Evolutionary conservation across 495 filamentous ascomycete genomes (phyloP).

Genomic region (Entonaema liquescens): DNA sequence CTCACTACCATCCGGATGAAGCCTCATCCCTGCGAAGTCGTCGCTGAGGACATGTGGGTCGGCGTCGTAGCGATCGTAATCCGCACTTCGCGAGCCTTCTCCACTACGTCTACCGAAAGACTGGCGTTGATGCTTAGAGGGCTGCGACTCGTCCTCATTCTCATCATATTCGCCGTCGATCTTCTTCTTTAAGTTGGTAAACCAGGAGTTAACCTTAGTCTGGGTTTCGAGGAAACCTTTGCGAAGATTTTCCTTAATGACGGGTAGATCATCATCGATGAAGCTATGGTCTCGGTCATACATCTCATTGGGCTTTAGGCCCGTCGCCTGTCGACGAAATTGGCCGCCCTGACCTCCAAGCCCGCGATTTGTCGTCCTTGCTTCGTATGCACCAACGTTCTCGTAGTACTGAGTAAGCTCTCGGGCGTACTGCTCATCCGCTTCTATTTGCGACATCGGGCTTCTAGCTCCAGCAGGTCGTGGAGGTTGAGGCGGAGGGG

Average conservation of each 20-base stretch:
- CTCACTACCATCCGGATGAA: slow-evolving; percentile 77
- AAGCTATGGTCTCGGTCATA: slow-evolving; percentile 77
- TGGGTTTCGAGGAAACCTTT: slow-evolving; percentile 97
- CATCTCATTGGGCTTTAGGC: slow-evolving; percentile 57
- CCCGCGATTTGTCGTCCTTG: slow-evolving; percentile 58
- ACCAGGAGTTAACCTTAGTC: slow-evolving; percentile 90
- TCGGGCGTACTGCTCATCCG: slow-evolving; percentile 92
- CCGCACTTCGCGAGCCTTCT: slow-evolving; percentile 70
- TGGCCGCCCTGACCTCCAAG: slow-evolving; percentile 49
- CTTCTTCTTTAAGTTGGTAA: slow-evolving; percentile 86
- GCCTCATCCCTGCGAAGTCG: slow-evolving; percentile 88
- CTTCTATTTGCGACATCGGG: slow-evolving; percentile 79
- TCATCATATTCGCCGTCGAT: slow-evolving; percentile 83
- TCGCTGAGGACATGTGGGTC: slow-evolving; percentile 90
- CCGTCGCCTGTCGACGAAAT: slow-evolving; percentile 56
- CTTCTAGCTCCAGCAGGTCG: slow-evolving; percentile 68
- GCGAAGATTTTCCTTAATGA: slow-evolving; percentile 90
- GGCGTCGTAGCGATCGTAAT: slow-evolving; percentile 93
- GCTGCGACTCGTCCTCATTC: slow-evolving; percentile 61
- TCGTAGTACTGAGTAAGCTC: slow-evolving; percentile 93
- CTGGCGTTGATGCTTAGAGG: slow-evolving; percentile 47
- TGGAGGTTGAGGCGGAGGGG: slow-evolving; percentile 73
- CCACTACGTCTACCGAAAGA: slow-evolving; percentile 46
- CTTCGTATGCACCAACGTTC: slow-evolving; percentile 62
- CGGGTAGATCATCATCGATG: slow-evolving; percentile 93